Base-by-base conservation (phyloP, 495 filamentous ascomycete genomes). In the Margaritispora aquatica region DNA sequence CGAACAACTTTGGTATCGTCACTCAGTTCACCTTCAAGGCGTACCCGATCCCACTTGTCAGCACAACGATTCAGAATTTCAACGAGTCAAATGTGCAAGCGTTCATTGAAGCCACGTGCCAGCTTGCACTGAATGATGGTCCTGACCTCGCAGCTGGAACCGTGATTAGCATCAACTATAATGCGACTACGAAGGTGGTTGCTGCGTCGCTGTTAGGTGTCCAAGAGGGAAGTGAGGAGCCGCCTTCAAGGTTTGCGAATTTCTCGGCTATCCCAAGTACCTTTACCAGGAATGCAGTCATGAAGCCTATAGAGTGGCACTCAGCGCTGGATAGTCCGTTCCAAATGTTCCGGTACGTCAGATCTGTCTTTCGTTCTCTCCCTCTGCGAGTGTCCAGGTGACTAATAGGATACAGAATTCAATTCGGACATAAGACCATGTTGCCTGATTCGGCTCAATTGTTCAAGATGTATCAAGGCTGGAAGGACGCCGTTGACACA, bases 1-100 rank as follows among this genome's bases (percentile, higher is more conserved):
- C 66, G 2, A 76, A 69, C 63, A 83, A 84, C 66, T 81, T 80
- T 58, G 81, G 80, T 0, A 74, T 84, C 22, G 77, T 84, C 1
- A 84, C 82, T 1, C 71, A 73, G 20, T 79, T 77, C 50, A 74
- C 78, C 31, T 54, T 52, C 51, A 31, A 26, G 19, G 79, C 81
- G 0, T 79, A 80, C 50, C 1, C 24, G 9, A 55, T 60, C 27
- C 58, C 58, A 10, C 22, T 19, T 15, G 46, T 60, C 17, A 55
- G 58, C 26, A 60, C 58, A 17, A 60, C 51, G 19, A 36, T 49
- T n/a, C 38, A 54, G 26, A n/a, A 5, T 9, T 60, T 29, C 50
- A 29, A 7, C 27, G 58, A 49, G 20, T 17, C 22, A 1, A 3
- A 13, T 1, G 22, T 55, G 5, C 15, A 34, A 34, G 29, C 19